Conservation (phyloP, 2,329 filamentous ascomycete species). For the Pseudohalonectria lignicola region DNA sequence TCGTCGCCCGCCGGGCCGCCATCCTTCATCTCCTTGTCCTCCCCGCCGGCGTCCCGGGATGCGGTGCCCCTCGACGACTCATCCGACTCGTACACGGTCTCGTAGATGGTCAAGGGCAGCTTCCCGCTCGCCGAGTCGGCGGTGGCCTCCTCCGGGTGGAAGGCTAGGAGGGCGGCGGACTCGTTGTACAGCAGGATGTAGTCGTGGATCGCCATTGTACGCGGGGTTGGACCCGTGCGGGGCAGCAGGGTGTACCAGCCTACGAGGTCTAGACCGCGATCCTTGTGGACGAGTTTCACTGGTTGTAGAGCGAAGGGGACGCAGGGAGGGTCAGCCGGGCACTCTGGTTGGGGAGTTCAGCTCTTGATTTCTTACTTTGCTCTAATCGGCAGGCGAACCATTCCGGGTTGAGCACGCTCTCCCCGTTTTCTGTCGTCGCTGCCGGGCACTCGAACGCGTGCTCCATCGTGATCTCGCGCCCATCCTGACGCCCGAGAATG, state of each 20-base stretch:
- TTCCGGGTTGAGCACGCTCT: constrained; percentile 49
- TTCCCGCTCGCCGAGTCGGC: constrained; percentile 57
- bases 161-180: constrained; percentile 75
- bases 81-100: constrained; percentile 69
- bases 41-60: constrained; percentile 17
- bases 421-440: constrained; percentile 34
- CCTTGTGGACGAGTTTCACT: constrained; percentile 87
- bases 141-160: constrained; percentile 61
- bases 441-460: constrained; percentile 80
- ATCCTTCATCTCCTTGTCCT: constrained; percentile 66
- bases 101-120: constrained; percentile 84
- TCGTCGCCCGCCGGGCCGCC: background rate
- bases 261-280: constrained; percentile 71
- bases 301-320: constrained; percentile 8
- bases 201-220: constrained; percentile 63
- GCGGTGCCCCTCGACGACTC: too few relatives aligned
- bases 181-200: constrained; percentile 72
- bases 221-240: constrained; percentile 56
- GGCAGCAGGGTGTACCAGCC: constrained; percentile 84
- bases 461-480: constrained; percentile 82
- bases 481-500: constrained; percentile 84
- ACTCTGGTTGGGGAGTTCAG: too few relatives aligned
- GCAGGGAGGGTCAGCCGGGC: too few relatives aligned
- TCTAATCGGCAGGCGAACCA: constrained; percentile 75
- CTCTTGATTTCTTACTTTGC: constrained; percentile 82